A percentile compares a stretch with the other conserved stretches of the same genome.
phyloP scores from a whole-genome alignment of 2,329 filamentous ascomycete genomes.

The Thelonectria blattea region DNA sequence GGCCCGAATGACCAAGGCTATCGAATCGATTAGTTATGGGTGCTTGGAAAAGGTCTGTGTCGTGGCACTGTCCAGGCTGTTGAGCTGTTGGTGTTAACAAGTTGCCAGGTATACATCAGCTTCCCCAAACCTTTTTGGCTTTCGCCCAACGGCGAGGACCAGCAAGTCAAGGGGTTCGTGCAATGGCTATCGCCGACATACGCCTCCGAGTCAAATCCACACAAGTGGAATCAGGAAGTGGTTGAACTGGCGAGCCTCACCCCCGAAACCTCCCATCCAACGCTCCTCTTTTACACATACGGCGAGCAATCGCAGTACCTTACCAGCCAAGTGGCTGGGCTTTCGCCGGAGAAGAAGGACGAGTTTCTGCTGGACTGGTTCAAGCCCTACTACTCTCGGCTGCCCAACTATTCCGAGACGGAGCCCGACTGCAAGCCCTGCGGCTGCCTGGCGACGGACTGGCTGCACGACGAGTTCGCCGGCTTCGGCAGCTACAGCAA shows the following conservation, averaged over 20 bases:
- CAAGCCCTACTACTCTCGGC: conserved; percentile 75
- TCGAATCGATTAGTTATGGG: conserved; percentile 71
- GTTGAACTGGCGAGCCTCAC: conserved; percentile 77
- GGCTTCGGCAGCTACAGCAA: conserved; percentile 86
- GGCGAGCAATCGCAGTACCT: conserved; percentile 66
- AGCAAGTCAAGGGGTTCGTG: conserved; percentile 68
- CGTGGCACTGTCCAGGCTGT: neutral
- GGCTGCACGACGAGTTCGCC: conserved; percentile 79
- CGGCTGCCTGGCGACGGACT: conserved; percentile 72
- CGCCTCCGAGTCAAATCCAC: conserved; percentile 63
- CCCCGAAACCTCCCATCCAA: conserved; percentile 68
- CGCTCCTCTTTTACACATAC: conserved; percentile 83
- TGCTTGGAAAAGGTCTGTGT: conserved; percentile 69
- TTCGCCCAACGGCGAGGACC: conserved; percentile 45
- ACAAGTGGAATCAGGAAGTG: conserved; percentile 75
- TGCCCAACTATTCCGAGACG: conserved; percentile 68
- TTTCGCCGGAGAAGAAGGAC: conserved; percentile 55
- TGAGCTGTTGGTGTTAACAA: conserved; percentile 4
- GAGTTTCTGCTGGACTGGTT: conserved; percentile 70
- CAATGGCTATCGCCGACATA: conserved; percentile 79
- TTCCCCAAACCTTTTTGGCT: conserved; percentile 82
- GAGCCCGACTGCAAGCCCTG: conserved; percentile 66
- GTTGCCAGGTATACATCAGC: conserved; percentile 61
- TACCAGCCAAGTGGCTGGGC: conserved; percentile 51
- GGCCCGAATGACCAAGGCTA: conserved; percentile 61